These are phyloP conservation scores for Dichotomopilus funicola DNA, from an alignment of 2,329 filamentous ascomycete genomes.

Conservation along the genomic window DNA sequence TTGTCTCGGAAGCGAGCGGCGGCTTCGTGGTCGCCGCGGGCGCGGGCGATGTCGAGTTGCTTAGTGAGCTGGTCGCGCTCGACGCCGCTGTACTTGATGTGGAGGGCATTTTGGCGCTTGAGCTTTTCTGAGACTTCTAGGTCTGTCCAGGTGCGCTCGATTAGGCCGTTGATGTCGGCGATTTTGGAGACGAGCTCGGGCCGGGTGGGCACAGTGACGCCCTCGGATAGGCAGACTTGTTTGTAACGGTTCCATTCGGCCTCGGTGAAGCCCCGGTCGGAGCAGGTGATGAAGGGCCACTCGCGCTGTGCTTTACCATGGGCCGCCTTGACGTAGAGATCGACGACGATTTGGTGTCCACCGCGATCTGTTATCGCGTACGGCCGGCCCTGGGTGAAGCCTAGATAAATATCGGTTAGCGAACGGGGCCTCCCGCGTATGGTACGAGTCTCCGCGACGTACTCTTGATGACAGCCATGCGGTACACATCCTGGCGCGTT, in stretches of 20 bases:
- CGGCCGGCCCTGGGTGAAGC: constrained; percentile 69
- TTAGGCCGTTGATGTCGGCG: constrained; percentile 70
- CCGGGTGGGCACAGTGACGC: constrained; percentile 67
- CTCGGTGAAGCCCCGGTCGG: constrained; percentile 78
- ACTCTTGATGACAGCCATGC: constrained; percentile 85
- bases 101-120: constrained; percentile 60
- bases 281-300: constrained; percentile 87
- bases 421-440: neutral
- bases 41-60: constrained; percentile 59
- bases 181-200: constrained; percentile 64
- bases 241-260: constrained; percentile 77
- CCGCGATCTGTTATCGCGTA: constrained; percentile 74
- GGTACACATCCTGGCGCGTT: constrained; percentile 71
- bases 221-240: constrained; percentile 64
- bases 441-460: constrained; percentile 21
- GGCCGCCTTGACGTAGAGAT: constrained; percentile 74
- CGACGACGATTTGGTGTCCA: constrained; percentile 72
- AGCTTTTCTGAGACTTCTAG: constrained; percentile 76
- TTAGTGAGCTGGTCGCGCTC: constrained; percentile 62
- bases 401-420: constrained; percentile 35
- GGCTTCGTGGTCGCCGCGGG: constrained; percentile 54
- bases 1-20: constrained; percentile 50
- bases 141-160: constrained; percentile 76
- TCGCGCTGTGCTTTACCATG: constrained; percentile 78
- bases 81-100: constrained; percentile 58